Evolutionary conservation across 257 asterid genomes (phyloP).

Genomic region (Solanum pimpinellifolium): DNA sequence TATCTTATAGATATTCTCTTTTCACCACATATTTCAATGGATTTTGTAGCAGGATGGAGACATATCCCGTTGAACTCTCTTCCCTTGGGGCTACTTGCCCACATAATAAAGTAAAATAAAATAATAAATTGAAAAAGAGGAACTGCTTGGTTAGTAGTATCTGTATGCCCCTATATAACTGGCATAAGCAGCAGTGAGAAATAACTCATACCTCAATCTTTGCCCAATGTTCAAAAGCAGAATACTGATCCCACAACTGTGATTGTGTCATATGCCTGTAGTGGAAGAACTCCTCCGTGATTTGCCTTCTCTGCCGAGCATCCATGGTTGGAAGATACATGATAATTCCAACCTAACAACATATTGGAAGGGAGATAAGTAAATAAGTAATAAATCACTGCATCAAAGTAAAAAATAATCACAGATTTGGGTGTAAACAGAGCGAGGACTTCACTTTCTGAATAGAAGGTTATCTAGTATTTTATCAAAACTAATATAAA

Average conservation of each 20-base stretch:
- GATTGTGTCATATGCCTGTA: slow-evolving; percentile 59
- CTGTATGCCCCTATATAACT: not conserved
- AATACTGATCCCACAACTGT: slow-evolving; percentile 65
- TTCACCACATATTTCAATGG: not conserved
- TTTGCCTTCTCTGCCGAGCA: slow-evolving; percentile 72
- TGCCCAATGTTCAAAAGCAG: slow-evolving; percentile 97
- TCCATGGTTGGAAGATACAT: slow-evolving; percentile 96
- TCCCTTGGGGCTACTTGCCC: not conserved
- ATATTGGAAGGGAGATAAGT: not conserved
- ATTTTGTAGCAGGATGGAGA: not conserved
- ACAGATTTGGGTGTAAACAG: not conserved
- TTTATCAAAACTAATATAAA: not conserved
- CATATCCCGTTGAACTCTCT: not conserved
- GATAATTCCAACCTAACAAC: slow-evolving; percentile 79
- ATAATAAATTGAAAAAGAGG: not conserved
- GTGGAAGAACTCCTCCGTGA: slow-evolving; percentile 87
- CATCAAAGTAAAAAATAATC: not conserved
- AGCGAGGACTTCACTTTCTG: not conserved
- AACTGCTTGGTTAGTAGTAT: not conserved
- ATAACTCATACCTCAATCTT: slow-evolving; percentile 69
- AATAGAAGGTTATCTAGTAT: not conserved
- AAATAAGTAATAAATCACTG: not conserved
- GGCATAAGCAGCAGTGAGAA: not conserved
- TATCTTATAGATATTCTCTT: not conserved
- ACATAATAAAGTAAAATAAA: not conserved